Evolutionary conservation across 2,329 filamentous ascomycete species (phyloP), one percentile per base, ranked within the genome.

Genomic region (Hypoxylon rubiginosum): DNA sequence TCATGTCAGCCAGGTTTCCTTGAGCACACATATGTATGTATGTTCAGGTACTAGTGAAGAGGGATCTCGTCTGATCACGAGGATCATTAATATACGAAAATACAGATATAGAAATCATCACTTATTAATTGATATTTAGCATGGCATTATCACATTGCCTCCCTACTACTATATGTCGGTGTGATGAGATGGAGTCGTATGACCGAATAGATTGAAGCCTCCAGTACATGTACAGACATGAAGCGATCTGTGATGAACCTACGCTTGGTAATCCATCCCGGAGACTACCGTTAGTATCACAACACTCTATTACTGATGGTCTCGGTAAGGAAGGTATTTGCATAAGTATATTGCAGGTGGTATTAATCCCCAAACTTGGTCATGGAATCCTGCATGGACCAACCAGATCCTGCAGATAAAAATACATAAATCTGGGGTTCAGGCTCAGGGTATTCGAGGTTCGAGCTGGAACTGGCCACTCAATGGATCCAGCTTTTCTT

Each of bases 361-460:
- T 17, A 50, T 49, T 39, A 1, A 19, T 49, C 41, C 15, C n/a
- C 45, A 28, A 58, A 48, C 55, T 60, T 62, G 58, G 66, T 52
- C 46, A 26, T 53, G 55, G 41, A 54, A 53, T 59, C 55, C 50
- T 52, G 41, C 39, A 17, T 54, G 36, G 54, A 39, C 66, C 66
- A 63, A 60, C 64, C 55, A 67, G 56, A 63, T 57, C 59, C 51
- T 45, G 39, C 21, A 66, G 62, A 56, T 63, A 66, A 68, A 66
- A 66, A 68, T 68, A 68, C 59, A 63, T 55, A 51, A 51, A 51
- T 55, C 59, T 45, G 52, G 56, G 57, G 49, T 64, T 36, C 49
- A 54, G 21, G 21, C 4, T 24, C 21, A 28, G 57, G 45, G 57
- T 24, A 19, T 52, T 26, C 13, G 21, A 5, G 15, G 4, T 48